Evolutionary conservation across 352 stramenopile species (phyloP).

Genomic region (Aphanomyces stellatus): DNA sequence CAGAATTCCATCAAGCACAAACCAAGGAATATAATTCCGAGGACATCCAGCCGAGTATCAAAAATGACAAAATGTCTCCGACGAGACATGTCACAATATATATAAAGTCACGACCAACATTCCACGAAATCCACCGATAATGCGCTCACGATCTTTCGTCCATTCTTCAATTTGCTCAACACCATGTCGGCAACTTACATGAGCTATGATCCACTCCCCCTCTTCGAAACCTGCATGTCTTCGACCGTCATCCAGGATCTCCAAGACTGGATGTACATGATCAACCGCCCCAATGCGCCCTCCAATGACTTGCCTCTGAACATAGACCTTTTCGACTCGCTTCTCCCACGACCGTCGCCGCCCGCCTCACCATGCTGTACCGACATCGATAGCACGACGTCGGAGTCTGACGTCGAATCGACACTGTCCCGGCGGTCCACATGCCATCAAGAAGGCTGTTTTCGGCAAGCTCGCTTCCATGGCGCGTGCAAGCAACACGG

Average conservation of each 20-base stretch:
- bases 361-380: no score
- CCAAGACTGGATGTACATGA: background rate
- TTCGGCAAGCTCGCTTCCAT: background rate
- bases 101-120: no score
- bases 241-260: background rate
- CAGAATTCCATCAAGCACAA: background rate
- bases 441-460: background rate
- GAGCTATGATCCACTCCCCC: background rate
- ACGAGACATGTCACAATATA: no score
- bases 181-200: no score
- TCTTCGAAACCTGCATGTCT: background rate
- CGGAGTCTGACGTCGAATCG: background rate
- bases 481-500: background rate
- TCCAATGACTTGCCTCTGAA: background rate
- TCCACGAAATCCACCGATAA: no score
- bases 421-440: slow-evolving; percentile 33
- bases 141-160: no score
- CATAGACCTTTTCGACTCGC: background rate
- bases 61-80: background rate
- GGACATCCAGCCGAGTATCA: background rate
- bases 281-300: background rate
- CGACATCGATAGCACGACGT: background rate
- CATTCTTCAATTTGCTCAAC: no score
- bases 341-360: background rate
- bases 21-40: background rate